A percentile compares a stretch with the other conserved stretches of the same genome.
phyloP scores from a whole-genome alignment of 768 basidiomycete species.

The Pleurotus salmoneostramineus region DNA sequence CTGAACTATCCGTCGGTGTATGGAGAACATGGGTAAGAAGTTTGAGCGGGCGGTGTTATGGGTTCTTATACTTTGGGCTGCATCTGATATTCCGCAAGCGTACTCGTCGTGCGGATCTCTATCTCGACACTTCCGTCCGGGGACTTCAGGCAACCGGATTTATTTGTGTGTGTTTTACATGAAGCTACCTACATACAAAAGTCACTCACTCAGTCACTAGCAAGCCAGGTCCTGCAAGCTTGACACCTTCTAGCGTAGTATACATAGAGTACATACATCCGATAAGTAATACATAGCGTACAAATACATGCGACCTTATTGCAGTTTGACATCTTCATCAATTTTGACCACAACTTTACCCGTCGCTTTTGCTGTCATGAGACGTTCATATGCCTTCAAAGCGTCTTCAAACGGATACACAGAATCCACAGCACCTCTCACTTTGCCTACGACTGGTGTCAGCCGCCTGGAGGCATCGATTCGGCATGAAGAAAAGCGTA shows the following conservation, averaged over 20 bases:
- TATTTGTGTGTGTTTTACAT: neutral
- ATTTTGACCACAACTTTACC: constrained; percentile 68
- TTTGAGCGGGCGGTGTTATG: neutral
- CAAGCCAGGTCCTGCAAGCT: too few species aligned
- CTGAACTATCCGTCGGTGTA: neutral
- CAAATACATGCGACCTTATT: neutral
- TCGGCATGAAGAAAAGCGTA: constrained; percentile 13
- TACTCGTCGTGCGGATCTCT: neutral
- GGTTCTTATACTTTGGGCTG: neutral
- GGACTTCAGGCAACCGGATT: neutral
- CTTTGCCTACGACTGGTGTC: constrained; percentile 15
- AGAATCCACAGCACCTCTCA: constrained; percentile 58
- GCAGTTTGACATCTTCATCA: constrained; percentile 7
- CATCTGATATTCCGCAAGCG: constrained; percentile 1
- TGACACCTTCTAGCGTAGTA: too few species aligned
- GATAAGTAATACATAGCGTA: too few species aligned
- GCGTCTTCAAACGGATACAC: constrained; percentile 53
- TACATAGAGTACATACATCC: too few species aligned
- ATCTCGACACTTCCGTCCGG: neutral
- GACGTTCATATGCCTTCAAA: constrained; percentile 56
- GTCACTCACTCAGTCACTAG: too few species aligned
- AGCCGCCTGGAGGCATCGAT: constrained; percentile 23
- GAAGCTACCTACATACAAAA: too few species aligned
- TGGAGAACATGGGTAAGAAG: neutral
- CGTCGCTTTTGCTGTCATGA: constrained; percentile 50